Evolutionary conservation across 2,329 filamentous ascomycete genomes (phyloP).

Genomic region (Dryadomyces sulphureus): DNA sequence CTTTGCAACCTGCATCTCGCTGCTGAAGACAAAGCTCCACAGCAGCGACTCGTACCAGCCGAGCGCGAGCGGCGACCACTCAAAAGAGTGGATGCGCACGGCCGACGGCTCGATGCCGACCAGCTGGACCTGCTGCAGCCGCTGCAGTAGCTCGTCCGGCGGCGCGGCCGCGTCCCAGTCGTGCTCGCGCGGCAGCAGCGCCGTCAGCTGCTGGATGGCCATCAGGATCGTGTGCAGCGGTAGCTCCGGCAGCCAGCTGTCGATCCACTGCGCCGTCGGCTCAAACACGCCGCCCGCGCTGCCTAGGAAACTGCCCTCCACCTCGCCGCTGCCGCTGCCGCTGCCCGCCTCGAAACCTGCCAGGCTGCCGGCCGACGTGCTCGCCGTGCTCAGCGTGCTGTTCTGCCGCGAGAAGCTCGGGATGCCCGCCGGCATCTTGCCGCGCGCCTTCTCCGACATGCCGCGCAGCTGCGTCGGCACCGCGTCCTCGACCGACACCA

Average conservation of each 20-base stretch:
- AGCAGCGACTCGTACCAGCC: constrained; percentile 94
- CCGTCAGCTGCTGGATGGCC: constrained; percentile 52
- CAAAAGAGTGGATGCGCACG: constrained; percentile 71
- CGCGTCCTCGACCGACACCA: constrained; percentile 58
- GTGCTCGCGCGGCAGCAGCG: constrained; percentile 38
- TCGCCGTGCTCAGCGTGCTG: constrained; percentile 66
- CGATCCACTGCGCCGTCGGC: constrained; percentile 74
- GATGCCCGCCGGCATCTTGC: constrained; percentile 80
- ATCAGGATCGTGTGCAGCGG: constrained; percentile 77
- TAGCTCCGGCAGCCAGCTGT: constrained; percentile 83
- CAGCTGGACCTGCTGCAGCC: constrained; percentile 46
- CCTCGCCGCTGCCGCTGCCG: background rate
- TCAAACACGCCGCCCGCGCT: constrained; percentile 38
- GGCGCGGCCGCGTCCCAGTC: constrained; percentile 10
- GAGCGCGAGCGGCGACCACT: constrained; percentile 80
- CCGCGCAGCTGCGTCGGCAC: constrained; percentile 71
- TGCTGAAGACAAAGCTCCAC: constrained; percentile 85
- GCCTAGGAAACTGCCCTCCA: background rate
- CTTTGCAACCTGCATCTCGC: constrained; percentile 75
- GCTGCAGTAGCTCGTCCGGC: constrained; percentile 22
- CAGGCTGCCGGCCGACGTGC: constrained; percentile 30
- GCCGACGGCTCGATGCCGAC: constrained; percentile 60
- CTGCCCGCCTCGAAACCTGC: too few species aligned
- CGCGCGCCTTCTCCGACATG: constrained; percentile 94
- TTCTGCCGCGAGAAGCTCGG: constrained; percentile 81